Base-by-base conservation (phyloP, 768 basidiomycete species). In the Tylopilus intermedius region DNA sequence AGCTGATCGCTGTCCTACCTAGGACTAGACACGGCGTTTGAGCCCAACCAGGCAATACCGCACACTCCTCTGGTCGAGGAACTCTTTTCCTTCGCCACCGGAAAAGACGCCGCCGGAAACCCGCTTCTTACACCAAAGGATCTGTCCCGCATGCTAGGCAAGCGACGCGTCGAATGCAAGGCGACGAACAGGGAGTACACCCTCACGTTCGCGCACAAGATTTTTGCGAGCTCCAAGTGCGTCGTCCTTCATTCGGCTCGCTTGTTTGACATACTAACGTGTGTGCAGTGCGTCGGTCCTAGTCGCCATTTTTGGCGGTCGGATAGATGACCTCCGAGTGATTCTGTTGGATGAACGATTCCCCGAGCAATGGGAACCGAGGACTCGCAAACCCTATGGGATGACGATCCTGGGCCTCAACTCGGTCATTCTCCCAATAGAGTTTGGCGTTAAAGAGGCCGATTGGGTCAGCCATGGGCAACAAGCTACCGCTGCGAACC, bases 321-420 rank as follows among this genome's bases (percentile, higher is more conserved):
- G 76, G 18, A 61, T 84, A 5, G 66, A 72, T 7, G 84, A 84
- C 51, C 58, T 90, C 35, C 69, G 76, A 39, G 57, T 75, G 0
- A 60, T 88, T 45, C 66, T 91, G n/a, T 63, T 73, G 8, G 84
- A 91, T 42, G 88, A 91, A 57, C 78, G 86, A 14, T 62, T 91
- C 30, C 82, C 84, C 0, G 75, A 84, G 0, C 81, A 81, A 21
- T 90, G 86, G 85, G 86, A 89, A 62, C 75, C 87, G 0, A 70
- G 77, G 13, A 66, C 81, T 29, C 72, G 76, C n/a, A 68, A 74
- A 33, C 78, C 70, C 0, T 70, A 75, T 49, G 88, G 88, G 0
- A 66, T 89, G 32, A 88, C 87, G 0, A 67, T 90, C 7, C 43
- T 69, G 11, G 63, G 65, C 8, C 80, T 87, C 71, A 86, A 89